Base-by-base conservation (phyloP, 805 yeast genomes). In the Yarrowia sp. region DNA sequence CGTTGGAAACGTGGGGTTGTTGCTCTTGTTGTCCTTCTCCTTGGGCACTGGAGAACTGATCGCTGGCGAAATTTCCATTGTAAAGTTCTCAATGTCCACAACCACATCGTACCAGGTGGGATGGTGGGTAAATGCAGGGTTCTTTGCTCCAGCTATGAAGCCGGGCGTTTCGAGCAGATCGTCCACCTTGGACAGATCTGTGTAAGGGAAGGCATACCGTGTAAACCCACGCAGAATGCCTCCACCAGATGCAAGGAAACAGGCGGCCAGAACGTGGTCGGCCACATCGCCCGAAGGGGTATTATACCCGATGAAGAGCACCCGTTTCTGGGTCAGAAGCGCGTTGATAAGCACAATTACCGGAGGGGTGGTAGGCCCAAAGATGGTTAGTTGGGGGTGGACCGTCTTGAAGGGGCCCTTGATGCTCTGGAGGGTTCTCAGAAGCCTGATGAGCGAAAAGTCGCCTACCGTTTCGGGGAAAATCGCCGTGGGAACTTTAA, bases 141-240 rank as follows among this genome's bases (percentile, higher is more conserved):
- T 85, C 68, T 85, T 85, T 40, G 86, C 86, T 15, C 89, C 89
- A 1, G 88, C 89, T 69, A 85, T 76, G 72, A 76, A 85, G 15
- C 86, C 84, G 13, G 79, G 81, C 61, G 85, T 81, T 61, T 79
- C 76, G 61, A 80, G 79, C 69, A 86, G 76, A 12, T 83, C 78
- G 69, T 84, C 87, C 30, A 83, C 82, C 69, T 84, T 84, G 30
- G 85, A 82, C 19, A 85, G 82, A 70, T 86, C 88, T 4, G 85
- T 79, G 63, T 85, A 83, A 1, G 89, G 89, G 72, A 84, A 86
- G 30, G 85, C 78, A 66, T 82, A 80, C 68, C 82, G 79, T 61
- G 79, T 77, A 14, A 84, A 72, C 2, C 87, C 86, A 20, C 83
- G 77, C 60, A 85, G 72, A 10, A 85, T 79, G 4, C 87, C 87